Percentiles rank a stretch among this genome's conserved stretches.
Conservation (phyloP, 2,329 filamentous ascomycete species). For the Colletotrichum acutatum region DNA sequence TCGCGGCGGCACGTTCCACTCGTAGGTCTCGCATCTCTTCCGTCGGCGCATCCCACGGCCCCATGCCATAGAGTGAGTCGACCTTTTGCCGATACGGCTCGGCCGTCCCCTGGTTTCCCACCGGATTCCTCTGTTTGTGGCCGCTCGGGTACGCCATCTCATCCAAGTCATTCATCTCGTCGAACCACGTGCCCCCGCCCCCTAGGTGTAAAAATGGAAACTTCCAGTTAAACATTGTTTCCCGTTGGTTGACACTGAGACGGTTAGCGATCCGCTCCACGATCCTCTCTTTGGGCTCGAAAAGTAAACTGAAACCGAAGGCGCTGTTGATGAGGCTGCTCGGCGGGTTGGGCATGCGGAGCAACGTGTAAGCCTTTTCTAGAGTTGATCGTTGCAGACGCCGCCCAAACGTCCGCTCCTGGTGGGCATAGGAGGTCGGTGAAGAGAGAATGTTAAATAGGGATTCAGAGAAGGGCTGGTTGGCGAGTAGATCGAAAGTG, state of each 20-base stretch:
- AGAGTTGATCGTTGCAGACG: conserved; percentile 74
- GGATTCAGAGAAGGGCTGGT: conserved; percentile 32
- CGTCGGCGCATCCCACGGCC: conserved; percentile 57
- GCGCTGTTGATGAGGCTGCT: conserved; percentile 62
- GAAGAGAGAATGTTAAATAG: conserved; percentile 51
- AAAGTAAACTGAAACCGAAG: conserved; percentile 77
- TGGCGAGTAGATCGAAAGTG: not conserved
- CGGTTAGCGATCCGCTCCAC: conserved; percentile 49
- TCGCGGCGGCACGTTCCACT: conserved; percentile 48
- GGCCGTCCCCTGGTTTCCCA: conserved; percentile 51
- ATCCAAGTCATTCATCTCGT: conserved; percentile 15
- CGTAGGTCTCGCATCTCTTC: conserved; percentile 53
- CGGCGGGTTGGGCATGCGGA: conserved; percentile 61
- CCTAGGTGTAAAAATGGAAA: conserved; percentile 75
- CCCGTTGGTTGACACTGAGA: conserved; percentile 45
- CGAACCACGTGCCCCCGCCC: conserved; percentile 74
- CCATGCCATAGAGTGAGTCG: conserved; percentile 46
- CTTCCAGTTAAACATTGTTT: conserved; percentile 66
- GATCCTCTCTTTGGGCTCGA: conserved; percentile 63
- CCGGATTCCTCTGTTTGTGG: conserved; percentile 25
- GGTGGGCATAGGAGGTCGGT: conserved; percentile 67
- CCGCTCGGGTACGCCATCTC: not conserved
- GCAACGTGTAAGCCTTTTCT: conserved; percentile 71
- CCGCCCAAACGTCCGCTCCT: conserved; percentile 76
- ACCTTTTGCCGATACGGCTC: conserved; percentile 47